Evolutionary conservation across 305 asterid species (phyloP).

Genomic region (Fraxinus velutina): DNA sequence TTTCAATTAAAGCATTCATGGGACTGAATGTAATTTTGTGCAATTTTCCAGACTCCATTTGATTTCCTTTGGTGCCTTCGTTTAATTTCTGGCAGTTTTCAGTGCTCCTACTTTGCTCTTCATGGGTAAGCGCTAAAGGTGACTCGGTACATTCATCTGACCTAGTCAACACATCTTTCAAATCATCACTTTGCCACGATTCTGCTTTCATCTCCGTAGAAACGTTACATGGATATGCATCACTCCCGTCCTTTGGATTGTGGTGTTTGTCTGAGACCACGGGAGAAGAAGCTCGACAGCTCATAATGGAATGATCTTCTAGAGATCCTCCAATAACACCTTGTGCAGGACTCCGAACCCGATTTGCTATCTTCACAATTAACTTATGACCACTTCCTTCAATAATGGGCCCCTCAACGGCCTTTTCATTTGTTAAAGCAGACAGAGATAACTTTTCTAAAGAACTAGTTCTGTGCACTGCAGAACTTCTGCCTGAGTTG

Average conservation of each 20-base stretch:
- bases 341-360: constrained; percentile 52
- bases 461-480: constrained; percentile 32
- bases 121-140: constrained; percentile 36
- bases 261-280: constrained; percentile 39
- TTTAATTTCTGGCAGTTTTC: constrained; percentile 29
- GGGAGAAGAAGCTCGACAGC: constrained; percentile 54
- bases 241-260: constrained; percentile 36
- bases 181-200: constrained; percentile 39
- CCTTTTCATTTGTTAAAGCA: constrained; percentile 40
- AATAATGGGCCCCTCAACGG: constrained; percentile 36
- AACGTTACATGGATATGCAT: constrained; percentile 28
- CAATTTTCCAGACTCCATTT: constrained; percentile 34
- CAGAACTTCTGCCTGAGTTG: constrained; percentile 41
- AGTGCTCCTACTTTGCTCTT: constrained; percentile 41
- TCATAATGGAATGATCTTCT: constrained; percentile 44
- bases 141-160: constrained; percentile 44
- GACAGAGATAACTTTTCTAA: constrained; percentile 50
- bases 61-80: constrained; percentile 31
- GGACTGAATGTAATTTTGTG: constrained; percentile 53
- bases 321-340: constrained; percentile 47
- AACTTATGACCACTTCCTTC: constrained; percentile 53
- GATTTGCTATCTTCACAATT: constrained; percentile 63
- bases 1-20: constrained; percentile 65
- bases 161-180: constrained; percentile 36
- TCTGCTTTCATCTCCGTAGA: constrained; percentile 35